Percentiles rank a stretch among this genome's conserved stretches.
phyloP scores from a whole-genome alignment of 2,329 filamentous ascomycete species.

The Neobulgaria alba region DNA sequence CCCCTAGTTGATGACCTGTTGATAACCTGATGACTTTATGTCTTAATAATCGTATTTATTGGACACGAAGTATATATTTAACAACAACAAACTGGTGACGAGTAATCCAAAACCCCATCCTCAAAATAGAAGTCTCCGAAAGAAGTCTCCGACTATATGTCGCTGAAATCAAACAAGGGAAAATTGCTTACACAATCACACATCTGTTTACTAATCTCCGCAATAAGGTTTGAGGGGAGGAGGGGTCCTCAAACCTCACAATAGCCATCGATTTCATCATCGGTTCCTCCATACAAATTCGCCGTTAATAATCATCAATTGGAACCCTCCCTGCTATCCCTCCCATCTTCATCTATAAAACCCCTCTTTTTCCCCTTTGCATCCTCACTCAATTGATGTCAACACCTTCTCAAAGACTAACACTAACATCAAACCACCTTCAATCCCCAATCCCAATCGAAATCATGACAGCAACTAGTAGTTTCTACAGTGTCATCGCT shows the following conservation, averaged over 20 bases:
- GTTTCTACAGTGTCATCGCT: slow-evolving; percentile 59
- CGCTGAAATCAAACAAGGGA: neutral
- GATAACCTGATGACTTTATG: neutral
- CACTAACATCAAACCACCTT: slow-evolving; percentile 6
- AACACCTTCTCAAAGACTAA: slow-evolving; percentile 11
- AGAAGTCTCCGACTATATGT: neutral
- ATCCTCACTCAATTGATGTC: slow-evolving; percentile 8
- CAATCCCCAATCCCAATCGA: slow-evolving; percentile 1
- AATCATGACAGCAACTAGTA: slow-evolving; percentile 27
- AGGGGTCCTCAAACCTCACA: neutral
- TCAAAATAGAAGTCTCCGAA: neutral
- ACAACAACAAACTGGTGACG: neutral
- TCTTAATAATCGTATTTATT: neutral
- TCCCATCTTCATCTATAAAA: neutral
- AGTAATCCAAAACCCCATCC: neutral
- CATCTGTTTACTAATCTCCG: slow-evolving; percentile 4
- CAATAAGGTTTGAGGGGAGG: neutral
- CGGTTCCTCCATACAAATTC: neutral
- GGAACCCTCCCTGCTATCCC: too few species aligned
- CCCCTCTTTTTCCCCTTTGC: neutral
- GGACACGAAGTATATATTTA: neutral
- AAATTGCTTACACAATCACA: neutral
- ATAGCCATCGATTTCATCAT: slow-evolving; percentile 1
- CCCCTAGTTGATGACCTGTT: too few species aligned
- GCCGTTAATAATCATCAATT: too few species aligned